phyloP scores from a whole-genome alignment of 2,329 filamentous ascomycete species.

The Penicillium psychrosexuale region DNA sequence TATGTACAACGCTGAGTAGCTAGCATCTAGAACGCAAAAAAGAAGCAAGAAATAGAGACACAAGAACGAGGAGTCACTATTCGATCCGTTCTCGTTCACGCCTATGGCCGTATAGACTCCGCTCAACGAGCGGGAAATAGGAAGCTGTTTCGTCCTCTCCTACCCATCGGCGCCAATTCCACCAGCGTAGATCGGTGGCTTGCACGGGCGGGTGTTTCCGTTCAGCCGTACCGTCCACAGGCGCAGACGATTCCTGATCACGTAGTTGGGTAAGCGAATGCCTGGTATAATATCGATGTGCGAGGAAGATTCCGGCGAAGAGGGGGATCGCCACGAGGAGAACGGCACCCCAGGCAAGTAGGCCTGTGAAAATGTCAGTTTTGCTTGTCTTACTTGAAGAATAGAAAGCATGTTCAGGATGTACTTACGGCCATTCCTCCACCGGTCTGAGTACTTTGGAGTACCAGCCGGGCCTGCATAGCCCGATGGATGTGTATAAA shows the following conservation, averaged over 20 bases:
- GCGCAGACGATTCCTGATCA: constrained; percentile 18
- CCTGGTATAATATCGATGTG: constrained; percentile 11
- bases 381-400: background rate
- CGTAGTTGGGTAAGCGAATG: constrained; percentile 8
- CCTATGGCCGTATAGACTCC: constrained; percentile 4
- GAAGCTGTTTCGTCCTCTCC: constrained; percentile 12
- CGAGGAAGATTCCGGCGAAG: constrained; percentile 9
- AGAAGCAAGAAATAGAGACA: constrained; percentile 5
- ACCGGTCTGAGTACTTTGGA: background rate
- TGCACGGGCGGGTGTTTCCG: constrained; percentile 14
- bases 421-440: constrained; percentile 12
- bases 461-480: constrained; percentile 10
- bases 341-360: constrained; percentile 9
- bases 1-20: background rate
- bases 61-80: background rate
- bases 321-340: constrained; percentile 9
- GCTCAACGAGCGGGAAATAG: constrained; percentile 30
- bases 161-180: constrained; percentile 33
- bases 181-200: constrained; percentile 25
- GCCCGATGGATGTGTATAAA: constrained; percentile 18
- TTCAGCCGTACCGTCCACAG: constrained; percentile 17
- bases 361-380: constrained; percentile 3
- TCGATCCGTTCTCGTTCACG: constrained; percentile 13
- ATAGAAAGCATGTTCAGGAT: no score
- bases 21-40: constrained; percentile 1